Base-by-base conservation (phyloP, 2,329 filamentous ascomycete species). In the Fusarium sarcochroum region DNA sequence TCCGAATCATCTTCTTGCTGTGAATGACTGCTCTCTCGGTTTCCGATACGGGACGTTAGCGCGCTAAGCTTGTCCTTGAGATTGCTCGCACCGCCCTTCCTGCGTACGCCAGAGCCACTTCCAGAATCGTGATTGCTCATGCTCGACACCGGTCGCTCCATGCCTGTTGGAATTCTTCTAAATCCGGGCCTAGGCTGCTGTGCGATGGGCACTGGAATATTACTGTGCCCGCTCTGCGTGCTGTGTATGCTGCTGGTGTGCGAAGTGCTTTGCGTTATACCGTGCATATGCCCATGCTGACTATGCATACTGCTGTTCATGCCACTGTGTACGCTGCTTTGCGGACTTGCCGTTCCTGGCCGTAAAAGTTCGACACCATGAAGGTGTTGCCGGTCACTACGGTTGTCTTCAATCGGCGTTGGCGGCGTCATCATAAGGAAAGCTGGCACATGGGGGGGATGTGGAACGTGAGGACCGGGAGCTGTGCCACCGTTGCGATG, bases 381-480 rank as follows among this genome's bases (percentile, higher is more conserved):
- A 11, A 71, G 69, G 8, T 72, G 63, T 27, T 55, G 63, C 23
- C 67, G 66, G 10, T 65, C 64, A 17, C 71, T 47, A 35, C 67
- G 63, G 48, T 64, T 46, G 35, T 68, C 72, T 4, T 80, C 78
- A 13, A 77, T 60, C 4, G 82, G 83, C 23, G 83, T 83, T 15
- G 83, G 82, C 6, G 83, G 82, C 35, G 82, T 84, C 82, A 84
- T 84, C 76, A 81, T 82, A 21, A 83, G 71, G 45, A 80, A 82
- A n/a, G 78, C 73, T 6, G 83, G 82, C 4, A 82, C 70, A 25
- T 73, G 69, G 14, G 75, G 72, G 4, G 69, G 68, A 7, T 63
- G 72, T 20, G 51, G 63, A 69, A 70, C 57, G 7, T 67, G 70
- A 13, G 56, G 35, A 13, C 53, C 57, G 21, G 63, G 52, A 66